phyloP scores from a whole-genome alignment of 1,284 basidiomycete genomes.

The Fomitopsis schrenkii region DNA sequence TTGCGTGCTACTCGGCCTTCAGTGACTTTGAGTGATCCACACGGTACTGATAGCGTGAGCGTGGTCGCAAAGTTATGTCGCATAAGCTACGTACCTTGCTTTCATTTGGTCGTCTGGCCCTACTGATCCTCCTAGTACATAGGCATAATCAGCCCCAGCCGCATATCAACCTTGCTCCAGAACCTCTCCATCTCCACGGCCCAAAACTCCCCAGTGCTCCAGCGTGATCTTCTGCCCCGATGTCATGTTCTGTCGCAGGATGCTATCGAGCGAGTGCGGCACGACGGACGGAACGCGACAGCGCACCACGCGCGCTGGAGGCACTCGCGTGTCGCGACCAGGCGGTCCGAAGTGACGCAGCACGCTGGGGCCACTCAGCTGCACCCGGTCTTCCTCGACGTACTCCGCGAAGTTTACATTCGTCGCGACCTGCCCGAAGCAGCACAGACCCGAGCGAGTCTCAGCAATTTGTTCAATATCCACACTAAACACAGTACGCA shows the following conservation, averaged over 20 bases:
- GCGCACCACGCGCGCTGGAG: conserved; percentile 20
- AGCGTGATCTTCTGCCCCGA: conserved; percentile 5
- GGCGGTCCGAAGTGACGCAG: conserved; percentile 18
- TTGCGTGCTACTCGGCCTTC: not conserved
- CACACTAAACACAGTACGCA: too few relatives aligned
- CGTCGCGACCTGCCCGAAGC: conserved; percentile 20
- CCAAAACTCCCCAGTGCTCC: conserved; percentile 21
- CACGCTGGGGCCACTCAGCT: conserved; percentile 4
- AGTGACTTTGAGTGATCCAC: not conserved
- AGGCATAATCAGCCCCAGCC: conserved; percentile 19
- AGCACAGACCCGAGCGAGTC: too few relatives aligned
- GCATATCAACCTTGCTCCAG: conserved; percentile 26
- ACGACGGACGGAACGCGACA: conserved; percentile 14
- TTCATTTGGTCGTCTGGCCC: not conserved
- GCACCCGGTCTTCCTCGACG: conserved; percentile 8
- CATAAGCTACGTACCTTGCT: not conserved
- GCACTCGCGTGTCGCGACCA: conserved; percentile 19
- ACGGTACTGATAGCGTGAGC: too few relatives aligned
- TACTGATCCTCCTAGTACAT: not conserved
- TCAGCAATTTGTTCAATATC: too few relatives aligned
- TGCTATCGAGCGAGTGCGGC: conserved; percentile 17
- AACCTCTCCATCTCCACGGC: conserved; percentile 19
- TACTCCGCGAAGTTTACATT: conserved; percentile 2
- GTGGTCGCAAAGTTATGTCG: not conserved
- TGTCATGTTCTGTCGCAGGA: not conserved